These are phyloP conservation scores for Penicillium griseofulvum DNA, from an alignment of 2,329 filamentous ascomycete species.

Conservation along the genomic window DNA sequence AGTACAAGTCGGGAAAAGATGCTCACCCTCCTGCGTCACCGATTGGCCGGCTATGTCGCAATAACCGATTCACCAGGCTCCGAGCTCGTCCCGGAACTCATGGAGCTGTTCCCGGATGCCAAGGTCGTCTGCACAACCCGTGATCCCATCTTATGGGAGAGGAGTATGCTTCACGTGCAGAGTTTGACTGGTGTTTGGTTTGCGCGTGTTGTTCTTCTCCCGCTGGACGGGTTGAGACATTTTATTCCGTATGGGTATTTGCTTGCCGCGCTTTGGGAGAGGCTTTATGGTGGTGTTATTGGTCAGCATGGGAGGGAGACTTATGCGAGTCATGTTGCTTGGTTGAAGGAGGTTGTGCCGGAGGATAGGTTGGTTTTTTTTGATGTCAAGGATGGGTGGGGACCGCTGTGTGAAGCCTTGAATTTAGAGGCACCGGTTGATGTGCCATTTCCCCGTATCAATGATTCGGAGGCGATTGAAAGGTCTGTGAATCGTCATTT, in stretches of 20 bases:
- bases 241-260: conserved; percentile 21
- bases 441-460: conserved; percentile 40
- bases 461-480: conserved; percentile 31
- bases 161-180: conserved; percentile 21
- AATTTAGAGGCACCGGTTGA: conserved; percentile 37
- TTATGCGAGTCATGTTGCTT: conserved; percentile 23
- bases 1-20: conserved; percentile 4
- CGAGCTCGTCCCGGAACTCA: conserved; percentile 46
- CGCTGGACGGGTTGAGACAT: conserved; percentile 26
- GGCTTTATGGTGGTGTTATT: conserved; percentile 15
- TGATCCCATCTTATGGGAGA: conserved; percentile 22
- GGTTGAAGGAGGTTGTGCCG: conserved; percentile 28
- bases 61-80: conserved; percentile 47
- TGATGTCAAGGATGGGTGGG: conserved; percentile 46
- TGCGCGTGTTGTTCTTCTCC: conserved; percentile 20
- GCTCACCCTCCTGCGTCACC: conserved; percentile 11
- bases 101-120: conserved; percentile 51
- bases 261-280: conserved; percentile 20
- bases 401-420: conserved; percentile 46
- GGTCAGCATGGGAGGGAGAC: conserved; percentile 11
- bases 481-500: conserved; percentile 21
- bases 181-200: conserved; percentile 19
- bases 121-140: conserved; percentile 46
- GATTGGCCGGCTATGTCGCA: conserved; percentile 46
- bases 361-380: conserved; percentile 38